Percentiles rank a stretch among this genome's conserved stretches.
These are phyloP conservation scores for Lolium perenne DNA, from an alignment of 176 grass and related monocot species.

Conservation along the genomic window DNA sequence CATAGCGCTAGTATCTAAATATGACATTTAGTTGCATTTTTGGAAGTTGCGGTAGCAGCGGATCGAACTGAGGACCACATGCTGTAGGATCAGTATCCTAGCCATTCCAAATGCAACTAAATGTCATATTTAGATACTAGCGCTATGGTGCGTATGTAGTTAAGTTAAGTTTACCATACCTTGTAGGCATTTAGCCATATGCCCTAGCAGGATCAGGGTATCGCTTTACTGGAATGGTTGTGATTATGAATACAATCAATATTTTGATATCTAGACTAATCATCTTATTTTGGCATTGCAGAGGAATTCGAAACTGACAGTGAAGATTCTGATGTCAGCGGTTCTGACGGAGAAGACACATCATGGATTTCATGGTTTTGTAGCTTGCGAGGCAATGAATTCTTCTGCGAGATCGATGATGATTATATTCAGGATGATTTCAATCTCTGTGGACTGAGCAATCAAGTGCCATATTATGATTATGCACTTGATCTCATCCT, in stretches of 20 bases:
- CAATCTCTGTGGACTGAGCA: constrained; percentile 93
- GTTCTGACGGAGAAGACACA: constrained; percentile 88
- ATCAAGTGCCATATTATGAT: constrained; percentile 94
- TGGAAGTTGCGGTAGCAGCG: neutral
- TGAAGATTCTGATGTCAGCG: constrained; percentile 94
- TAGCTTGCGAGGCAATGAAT: constrained; percentile 88
- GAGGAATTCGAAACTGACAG: constrained; percentile 83
- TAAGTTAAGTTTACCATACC: neutral
- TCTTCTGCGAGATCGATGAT: constrained; percentile 97
- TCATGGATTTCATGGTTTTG: constrained; percentile 99
- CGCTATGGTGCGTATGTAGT: no score
- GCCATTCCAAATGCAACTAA: constrained; percentile 2
- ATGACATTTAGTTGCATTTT: constrained; percentile 11
- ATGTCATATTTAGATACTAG: no score
- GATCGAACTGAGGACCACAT: neutral
- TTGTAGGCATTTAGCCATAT: neutral
- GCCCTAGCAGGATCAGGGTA: neutral
- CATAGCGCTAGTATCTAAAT: neutral
- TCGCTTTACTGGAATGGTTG: neutral
- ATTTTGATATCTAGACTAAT: constrained; percentile 3
- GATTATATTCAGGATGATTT: constrained; percentile 99
- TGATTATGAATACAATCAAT: constrained; percentile 9
- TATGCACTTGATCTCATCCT: constrained; percentile 97
- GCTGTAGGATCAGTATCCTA: constrained; percentile 20
- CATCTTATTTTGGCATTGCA: constrained; percentile 41